Base-by-base conservation (phyloP, 2,329 filamentous ascomycete species). In the Ilyonectria robusta region DNA sequence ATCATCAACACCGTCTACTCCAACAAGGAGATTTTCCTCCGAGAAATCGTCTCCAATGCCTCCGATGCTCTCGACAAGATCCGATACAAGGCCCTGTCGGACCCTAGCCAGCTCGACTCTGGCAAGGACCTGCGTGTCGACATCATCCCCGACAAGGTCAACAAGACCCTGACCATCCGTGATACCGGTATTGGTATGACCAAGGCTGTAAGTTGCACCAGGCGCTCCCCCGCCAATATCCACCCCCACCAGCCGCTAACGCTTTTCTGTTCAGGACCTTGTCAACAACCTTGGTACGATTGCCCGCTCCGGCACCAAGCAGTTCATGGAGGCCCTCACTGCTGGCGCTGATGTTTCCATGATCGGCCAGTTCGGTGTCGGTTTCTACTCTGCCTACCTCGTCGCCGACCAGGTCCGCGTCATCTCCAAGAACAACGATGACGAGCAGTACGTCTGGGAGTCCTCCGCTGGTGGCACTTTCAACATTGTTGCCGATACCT, bases 1-100 rank as follows among this genome's bases (percentile, higher is more conserved):
- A 99, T 99, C 87, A 99, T 99, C 91, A 99, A 99, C 93, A 98
- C 96, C 76, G 96, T 99, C 88, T 99, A 98, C 91, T 98, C 95
- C 78, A 99, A 99, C 93, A 99, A 99, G 91, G 96, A 98, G 88
- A 98, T 99, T 83, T 99, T 99, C 92, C 88, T 99, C 80, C 89
- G 96, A 92, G 96, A 99, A 88, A 83, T 99, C 79, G 94, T 99
- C 81, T 98, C 96, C 87, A 99, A 99, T 87, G 92, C 93, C 82
- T 98, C 95, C 80, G 96, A 99, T 92, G 96, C 96, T 69, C 91
- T 99, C 79, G 96, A 99, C 93, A 99, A 99, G 93, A 97, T 99
- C 85, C 93, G 96, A 84, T 99, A 99, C 90, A 94, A 98, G 90
- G 91, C 96, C 76, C 91, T 99, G 78, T 97, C 95, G 80, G 96